A percentile compares a stretch with the other conserved stretches of the same genome.
These are phyloP conservation scores for Pneumocystis wakefieldiae DNA, from an alignment of 1,139 yeast species.

Conservation along the genomic window DNA sequence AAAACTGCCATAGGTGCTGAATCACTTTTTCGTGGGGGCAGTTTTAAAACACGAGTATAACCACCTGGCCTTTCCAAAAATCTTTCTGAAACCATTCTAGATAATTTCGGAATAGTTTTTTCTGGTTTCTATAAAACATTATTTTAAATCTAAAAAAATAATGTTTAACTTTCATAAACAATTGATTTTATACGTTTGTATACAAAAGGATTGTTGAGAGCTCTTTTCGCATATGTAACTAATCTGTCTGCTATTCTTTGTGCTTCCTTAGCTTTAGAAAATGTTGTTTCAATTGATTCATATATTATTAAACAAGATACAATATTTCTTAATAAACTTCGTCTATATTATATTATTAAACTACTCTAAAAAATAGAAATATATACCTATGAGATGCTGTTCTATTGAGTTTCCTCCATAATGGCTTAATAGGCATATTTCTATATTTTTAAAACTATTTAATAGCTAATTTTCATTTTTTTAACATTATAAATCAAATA, in stretches of 20 bases:
- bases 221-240: conserved; percentile 34
- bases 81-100: conserved; percentile 48
- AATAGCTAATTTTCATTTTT: too few relatives aligned
- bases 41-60: conserved; percentile 66
- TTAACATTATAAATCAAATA: too few relatives aligned
- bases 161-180: not conserved
- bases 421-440: not conserved
- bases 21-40: conserved; percentile 82
- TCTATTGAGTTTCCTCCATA: not conserved
- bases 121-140: not conserved
- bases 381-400: not conserved
- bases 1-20: conserved; percentile 81
- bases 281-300: conserved; percentile 55
- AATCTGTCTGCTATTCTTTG: conserved; percentile 42
- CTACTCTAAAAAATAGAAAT: not conserved
- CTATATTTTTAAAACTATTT: not conserved
- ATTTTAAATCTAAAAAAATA: not conserved
- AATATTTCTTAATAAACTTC: conserved; percentile 43
- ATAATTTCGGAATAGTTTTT: conserved; percentile 41
- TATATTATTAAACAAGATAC: conserved; percentile 51
- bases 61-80: conserved; percentile 58
- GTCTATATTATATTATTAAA: conserved; percentile 30
- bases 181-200: not conserved
- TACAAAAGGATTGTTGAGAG: not conserved
- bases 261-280: conserved; percentile 56